Evolutionary conservation across 75 land plant species (phyloP).

Genomic region (Adiantum capillusveneris): DNA sequence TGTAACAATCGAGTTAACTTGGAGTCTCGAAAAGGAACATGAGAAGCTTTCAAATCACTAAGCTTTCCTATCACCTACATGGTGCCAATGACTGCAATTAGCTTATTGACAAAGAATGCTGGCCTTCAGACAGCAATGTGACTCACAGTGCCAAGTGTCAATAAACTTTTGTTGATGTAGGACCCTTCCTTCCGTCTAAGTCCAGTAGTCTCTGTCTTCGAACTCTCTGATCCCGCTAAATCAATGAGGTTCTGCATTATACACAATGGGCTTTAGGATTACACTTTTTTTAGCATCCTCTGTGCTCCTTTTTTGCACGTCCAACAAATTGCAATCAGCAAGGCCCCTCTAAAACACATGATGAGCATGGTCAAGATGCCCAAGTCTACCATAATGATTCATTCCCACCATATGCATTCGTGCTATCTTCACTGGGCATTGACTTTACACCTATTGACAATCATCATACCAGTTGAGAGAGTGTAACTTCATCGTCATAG

Average conservation of each 20-base stretch:
- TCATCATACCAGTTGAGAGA: slow-evolving; percentile 78
- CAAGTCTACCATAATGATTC: too few relatives aligned
- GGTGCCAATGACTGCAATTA: background rate
- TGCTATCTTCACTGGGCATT: too few relatives aligned
- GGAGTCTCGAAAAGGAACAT: slow-evolving; percentile 97
- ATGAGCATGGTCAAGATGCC: too few relatives aligned
- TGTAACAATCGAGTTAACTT: slow-evolving; percentile 93
- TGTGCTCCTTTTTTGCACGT: too few relatives aligned
- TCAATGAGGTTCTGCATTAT: slow-evolving; percentile 80
- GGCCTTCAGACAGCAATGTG: background rate
- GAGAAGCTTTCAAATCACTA: slow-evolving; percentile 93
- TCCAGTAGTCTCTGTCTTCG: slow-evolving; percentile 98
- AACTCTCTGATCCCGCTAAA: slow-evolving; percentile 98
- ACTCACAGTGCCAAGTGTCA: slow-evolving; percentile 97
- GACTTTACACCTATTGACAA: too few relatives aligned
- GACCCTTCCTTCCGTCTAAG: slow-evolving; percentile 97
- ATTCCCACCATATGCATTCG: too few relatives aligned
- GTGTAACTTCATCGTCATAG: slow-evolving; percentile 69
- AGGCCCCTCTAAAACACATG: too few relatives aligned
- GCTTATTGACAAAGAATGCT: background rate
- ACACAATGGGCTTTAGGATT: too few relatives aligned
- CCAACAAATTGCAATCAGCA: too few relatives aligned
- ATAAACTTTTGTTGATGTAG: slow-evolving; percentile 93
- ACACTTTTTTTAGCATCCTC: too few relatives aligned
- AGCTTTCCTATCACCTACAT: slow-evolving; percentile 91